Evolutionary conservation across 129 eudicot species (phyloP), one percentile per base, ranked within the genome.

Genomic region (Dittrichia graveolens): DNA sequence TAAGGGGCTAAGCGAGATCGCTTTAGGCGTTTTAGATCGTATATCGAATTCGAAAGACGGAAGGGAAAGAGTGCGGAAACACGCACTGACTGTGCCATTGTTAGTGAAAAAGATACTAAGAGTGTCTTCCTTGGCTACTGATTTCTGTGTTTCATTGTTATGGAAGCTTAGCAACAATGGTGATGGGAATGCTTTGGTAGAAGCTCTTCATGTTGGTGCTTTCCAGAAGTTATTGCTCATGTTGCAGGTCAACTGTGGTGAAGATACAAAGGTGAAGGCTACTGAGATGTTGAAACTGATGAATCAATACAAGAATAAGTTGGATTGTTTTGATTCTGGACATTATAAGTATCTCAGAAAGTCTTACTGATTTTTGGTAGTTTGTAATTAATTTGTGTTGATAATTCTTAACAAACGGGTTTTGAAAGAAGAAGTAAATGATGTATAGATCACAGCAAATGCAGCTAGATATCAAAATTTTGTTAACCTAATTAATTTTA

Each of bases 171-270:
- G 83, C 53, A 80, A 80, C 58, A 76, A 82, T 14, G 82, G 83
- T 7, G 62, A 74, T 56, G 81, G 73, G 24, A 48, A 47, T 52
- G 81, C 65, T 39, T 24, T 83, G 72, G 79, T 85, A 5, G 97
- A 91, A 52, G 97, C 94, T 19, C 70, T 95, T 66, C 83, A 81
- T 38, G 81, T 83, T 40, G 97, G 99, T 8, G 97, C 85, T 13
- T 95, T 95, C 65, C 96, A 88, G 67, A 95, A 95, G 83, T 80
- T 95, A 2, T 60, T 95, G 85, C 81, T 95, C 8, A 85, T 91
- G 78, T 75, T 95, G 64, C 99, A 95, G 48, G 85, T 95, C 65
- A 96, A 93, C 24, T 84, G 90, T 75, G 87, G 83, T 37, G 97
- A 84, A 61, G 75, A 74, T 49, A 85, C 89, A 2, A 95, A 95